Percentiles rank a stretch among this genome's conserved stretches.
phyloP scores from a whole-genome alignment of 306 rosid genomes.

The Senna siamea region DNA sequence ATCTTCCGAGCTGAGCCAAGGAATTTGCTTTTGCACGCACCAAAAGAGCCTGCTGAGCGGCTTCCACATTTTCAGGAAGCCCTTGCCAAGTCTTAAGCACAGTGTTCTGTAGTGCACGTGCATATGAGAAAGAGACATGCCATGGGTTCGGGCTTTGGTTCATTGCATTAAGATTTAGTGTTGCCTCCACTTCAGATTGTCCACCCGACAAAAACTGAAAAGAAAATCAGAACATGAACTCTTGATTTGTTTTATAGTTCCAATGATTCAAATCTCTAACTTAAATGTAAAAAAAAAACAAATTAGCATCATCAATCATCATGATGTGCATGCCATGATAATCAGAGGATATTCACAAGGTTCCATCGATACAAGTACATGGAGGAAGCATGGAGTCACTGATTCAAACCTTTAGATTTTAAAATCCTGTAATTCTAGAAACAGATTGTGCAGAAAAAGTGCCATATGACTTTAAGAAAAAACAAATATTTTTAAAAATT shows the following conservation, averaged over 20 bases:
- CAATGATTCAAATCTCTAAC: slow-evolving; percentile 8
- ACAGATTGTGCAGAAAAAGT: background rate
- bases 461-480: slow-evolving; percentile 5
- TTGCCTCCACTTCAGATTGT: slow-evolving; percentile 94
- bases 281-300: background rate
- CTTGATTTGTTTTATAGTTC: slow-evolving; percentile 2
- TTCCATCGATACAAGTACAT: background rate
- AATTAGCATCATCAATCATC: slow-evolving; percentile 8
- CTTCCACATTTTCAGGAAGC: slow-evolving; percentile 71
- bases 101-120: slow-evolving; percentile 90
- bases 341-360: background rate
- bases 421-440: background rate
- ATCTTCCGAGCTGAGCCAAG: slow-evolving; percentile 93
- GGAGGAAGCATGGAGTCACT: background rate
- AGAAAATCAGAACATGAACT: slow-evolving; percentile 31
- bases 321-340: slow-evolving; percentile 13
- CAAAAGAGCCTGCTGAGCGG: slow-evolving; percentile 83
- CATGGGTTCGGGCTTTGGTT: slow-evolving; percentile 99
- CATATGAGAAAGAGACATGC: slow-evolving; percentile 98
- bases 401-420: background rate
- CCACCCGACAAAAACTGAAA: slow-evolving; percentile 95
- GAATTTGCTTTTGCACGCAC: slow-evolving; percentile 97
- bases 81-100: slow-evolving; percentile 99
- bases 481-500: too few relatives aligned
- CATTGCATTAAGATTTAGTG: slow-evolving; percentile 93